Conservation (phyloP, 768 basidiomycete species). For the Leucosporidium yakuticum region DNA sequence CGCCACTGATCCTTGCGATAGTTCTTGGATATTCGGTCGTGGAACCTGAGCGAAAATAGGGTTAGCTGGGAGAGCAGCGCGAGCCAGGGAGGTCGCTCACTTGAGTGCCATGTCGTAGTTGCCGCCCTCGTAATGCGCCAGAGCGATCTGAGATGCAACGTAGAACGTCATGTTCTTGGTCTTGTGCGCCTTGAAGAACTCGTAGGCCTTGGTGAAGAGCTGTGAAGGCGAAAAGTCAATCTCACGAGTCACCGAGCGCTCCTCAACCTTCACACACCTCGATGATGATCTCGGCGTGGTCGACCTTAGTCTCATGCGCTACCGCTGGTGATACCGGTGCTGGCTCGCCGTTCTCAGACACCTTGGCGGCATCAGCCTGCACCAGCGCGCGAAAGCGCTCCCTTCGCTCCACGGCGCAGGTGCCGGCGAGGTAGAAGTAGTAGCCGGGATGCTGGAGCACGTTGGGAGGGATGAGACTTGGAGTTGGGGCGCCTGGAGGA, state of each 20-base stretch:
- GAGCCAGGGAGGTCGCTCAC: constrained; percentile 47
- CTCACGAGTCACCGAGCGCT: not conserved
- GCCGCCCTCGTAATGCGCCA: constrained; percentile 69
- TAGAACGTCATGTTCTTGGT: constrained; percentile 67
- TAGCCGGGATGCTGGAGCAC: constrained; percentile 85
- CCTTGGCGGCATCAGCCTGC: not conserved
- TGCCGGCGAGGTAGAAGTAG: constrained; percentile 83
- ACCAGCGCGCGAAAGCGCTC: constrained; percentile 58
- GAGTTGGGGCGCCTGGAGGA: constrained; percentile 18
- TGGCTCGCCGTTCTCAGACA: not conserved
- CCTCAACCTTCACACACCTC: constrained; percentile 55
- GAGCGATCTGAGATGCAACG: constrained; percentile 84
- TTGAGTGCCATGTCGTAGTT: constrained; percentile 84
- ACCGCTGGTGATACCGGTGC: constrained; percentile 60
- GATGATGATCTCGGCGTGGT: constrained; percentile 71
- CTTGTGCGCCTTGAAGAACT: constrained; percentile 74
- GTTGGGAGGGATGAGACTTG: constrained; percentile 65
- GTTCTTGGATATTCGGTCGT: constrained; percentile 81
- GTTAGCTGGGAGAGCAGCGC: not conserved
- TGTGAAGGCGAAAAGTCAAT: constrained; percentile 39
- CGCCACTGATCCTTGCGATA: constrained; percentile 83
- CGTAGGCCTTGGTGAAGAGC: constrained; percentile 92
- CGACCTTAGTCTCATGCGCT: constrained; percentile 83
- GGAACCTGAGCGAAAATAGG: constrained; percentile 56
- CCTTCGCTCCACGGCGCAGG: constrained; percentile 70